These are phyloP conservation scores for Corinectria fuckeliana DNA, from an alignment of 2,329 filamentous ascomycete genomes.

Conservation along the genomic window DNA sequence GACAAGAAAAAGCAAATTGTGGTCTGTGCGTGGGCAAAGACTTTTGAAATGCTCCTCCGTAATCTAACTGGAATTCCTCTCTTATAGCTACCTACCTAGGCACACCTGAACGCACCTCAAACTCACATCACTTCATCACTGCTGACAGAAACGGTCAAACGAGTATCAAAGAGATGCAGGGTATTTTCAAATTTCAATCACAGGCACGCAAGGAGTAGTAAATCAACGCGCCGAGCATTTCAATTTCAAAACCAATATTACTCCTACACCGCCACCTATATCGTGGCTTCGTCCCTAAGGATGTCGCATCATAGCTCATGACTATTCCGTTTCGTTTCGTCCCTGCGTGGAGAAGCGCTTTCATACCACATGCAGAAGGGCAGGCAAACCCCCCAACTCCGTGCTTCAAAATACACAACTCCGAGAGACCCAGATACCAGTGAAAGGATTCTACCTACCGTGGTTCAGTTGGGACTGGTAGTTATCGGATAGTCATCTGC, in stretches of 20 bases:
- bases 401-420: conserved; percentile 58
- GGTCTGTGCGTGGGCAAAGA: too few relatives aligned
- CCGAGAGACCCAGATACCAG: conserved; percentile 49
- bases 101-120: too few relatives aligned
- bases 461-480: conserved; percentile 39
- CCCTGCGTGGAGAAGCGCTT: conserved; percentile 54
- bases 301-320: conserved; percentile 36
- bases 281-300: conserved; percentile 1
- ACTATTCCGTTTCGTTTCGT: conserved; percentile 41
- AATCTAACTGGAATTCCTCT: too few relatives aligned
- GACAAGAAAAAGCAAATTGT: too few relatives aligned
- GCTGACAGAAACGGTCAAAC: background rate
- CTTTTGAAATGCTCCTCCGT: too few relatives aligned
- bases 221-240: conserved; percentile 26
- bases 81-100: too few relatives aligned
- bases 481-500: conserved; percentile 91
- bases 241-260: conserved; percentile 23
- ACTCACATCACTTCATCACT: background rate
- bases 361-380: conserved; percentile 56
- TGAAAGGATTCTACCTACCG: conserved; percentile 55
- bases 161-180: background rate
- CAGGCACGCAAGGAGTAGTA: background rate
- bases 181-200: background rate
- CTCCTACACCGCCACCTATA: conserved; percentile 16
- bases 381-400: conserved; percentile 57